Base-by-base conservation (phyloP, 192 early-diverging fungal genomes). In the Coemansia asiatica region DNA sequence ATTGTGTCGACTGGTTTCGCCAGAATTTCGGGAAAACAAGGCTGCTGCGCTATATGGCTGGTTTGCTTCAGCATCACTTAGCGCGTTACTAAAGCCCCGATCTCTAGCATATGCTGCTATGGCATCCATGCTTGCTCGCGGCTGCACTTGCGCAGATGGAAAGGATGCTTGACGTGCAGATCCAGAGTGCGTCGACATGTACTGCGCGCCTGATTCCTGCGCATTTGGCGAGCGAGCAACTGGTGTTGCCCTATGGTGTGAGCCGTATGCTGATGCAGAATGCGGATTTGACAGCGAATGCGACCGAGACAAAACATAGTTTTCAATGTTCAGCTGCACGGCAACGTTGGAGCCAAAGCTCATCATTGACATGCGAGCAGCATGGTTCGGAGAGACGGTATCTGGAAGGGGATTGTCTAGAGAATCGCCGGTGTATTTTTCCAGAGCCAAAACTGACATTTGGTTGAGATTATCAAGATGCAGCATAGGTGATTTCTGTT, bases 341-440 rank as follows among this genome's bases (percentile, higher is more conserved):
- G 71, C 76, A 64, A 79, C 64, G 36, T 73, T 79, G 26, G 76
- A 71, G 29, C 66, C 67, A 65, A 71, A 79, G 68, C 76, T 79
- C 61, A 63, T 63, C 38, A 79, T 67, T 13, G 76, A 79, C 49
- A 73, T 33, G 33, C 76, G 76, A 1, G 67, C 67, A 2, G 46
- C 71, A 31, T 56, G 62, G n/a, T 46, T 55, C 0, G 68, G 71
- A 25, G 64, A 66, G 0, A 66, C 60, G 9, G 65, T 64, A 23
- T 62, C 68, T 26, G 71, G 68, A 10, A 79, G 71, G 16, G 65
- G 60, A 6, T 35, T 64, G 46, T 79, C 61, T 13, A 61, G 28
- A 2, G 71, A 44, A 8, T 29, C 76, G 1, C 47, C 28, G 46
- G 60, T 48, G 58, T 67, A 79, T 46, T 70, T 69, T 38, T 73